These are phyloP conservation scores for Aphanomyces astaci DNA, from an alignment of 352 stramenopile species.

Conservation along the genomic window DNA sequence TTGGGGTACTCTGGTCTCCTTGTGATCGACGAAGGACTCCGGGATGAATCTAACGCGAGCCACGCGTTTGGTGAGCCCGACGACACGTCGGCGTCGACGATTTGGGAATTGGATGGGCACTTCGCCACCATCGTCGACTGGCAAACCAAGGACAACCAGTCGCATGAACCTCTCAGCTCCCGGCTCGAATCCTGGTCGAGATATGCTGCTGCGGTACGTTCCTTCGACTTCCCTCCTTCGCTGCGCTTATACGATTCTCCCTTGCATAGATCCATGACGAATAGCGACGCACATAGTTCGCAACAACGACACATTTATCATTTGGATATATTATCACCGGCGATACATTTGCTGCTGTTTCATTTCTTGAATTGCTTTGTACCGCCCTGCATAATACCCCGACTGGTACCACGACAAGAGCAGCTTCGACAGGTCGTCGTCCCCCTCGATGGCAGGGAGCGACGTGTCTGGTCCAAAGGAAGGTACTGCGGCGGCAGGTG, in stretches of 20 bases:
- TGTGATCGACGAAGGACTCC: constrained; percentile 7
- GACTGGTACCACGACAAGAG: constrained; percentile 81
- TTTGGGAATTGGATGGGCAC: constrained; percentile 73
- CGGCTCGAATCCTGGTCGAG: background rate
- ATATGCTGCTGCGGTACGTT: constrained; percentile 2
- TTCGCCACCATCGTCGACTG: constrained; percentile 31
- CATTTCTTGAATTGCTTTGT: constrained; percentile 74
- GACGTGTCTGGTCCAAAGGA: background rate
- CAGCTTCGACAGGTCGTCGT: constrained; percentile 57
- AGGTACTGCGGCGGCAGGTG: background rate
- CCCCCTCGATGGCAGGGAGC: background rate
- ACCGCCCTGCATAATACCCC: constrained; percentile 71
- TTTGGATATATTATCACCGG: background rate
- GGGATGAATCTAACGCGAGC: background rate
- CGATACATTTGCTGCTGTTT: constrained; percentile 24
- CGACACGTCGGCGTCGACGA: constrained; percentile 50
- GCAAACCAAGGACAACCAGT: constrained; percentile 10
- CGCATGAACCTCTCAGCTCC: background rate
- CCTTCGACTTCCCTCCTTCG: no score
- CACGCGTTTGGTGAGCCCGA: constrained; percentile 43
- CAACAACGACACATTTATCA: background rate
- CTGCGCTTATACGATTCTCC: no score
- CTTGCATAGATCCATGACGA: constrained; percentile 16
- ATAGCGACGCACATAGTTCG: no score
- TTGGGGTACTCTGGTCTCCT: constrained; percentile 39